Percentiles rank a stretch among this genome's conserved stretches.
phyloP scores from a whole-genome alignment of 2,329 filamentous ascomycete species.

The Mariannaea sp. region DNA sequence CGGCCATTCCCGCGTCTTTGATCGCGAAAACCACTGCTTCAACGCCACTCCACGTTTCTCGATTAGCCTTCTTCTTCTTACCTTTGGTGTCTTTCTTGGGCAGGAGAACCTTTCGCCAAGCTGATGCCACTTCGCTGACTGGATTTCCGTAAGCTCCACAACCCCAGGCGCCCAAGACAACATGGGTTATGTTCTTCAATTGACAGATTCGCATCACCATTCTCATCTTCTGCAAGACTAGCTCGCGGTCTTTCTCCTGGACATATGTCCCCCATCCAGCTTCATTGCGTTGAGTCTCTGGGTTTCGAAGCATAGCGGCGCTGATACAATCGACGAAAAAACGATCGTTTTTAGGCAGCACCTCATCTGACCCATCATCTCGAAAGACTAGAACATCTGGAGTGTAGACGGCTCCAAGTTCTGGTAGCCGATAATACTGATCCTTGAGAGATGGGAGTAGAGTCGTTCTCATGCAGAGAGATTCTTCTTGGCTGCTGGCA shows the following conservation, averaged over 20 bases:
- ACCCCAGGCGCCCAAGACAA: constrained; percentile 68
- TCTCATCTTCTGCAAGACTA: constrained; percentile 60
- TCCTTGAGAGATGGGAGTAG: constrained; percentile 62
- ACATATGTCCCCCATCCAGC: constrained; percentile 45
- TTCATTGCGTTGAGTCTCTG: constrained; percentile 52
- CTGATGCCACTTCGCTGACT: constrained; percentile 59
- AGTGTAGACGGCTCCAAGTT: constrained; percentile 60
- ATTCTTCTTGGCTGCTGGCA: constrained; percentile 65
- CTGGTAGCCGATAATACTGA: constrained; percentile 63
- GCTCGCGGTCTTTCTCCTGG: constrained; percentile 54
- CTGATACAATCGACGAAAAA: constrained; percentile 64
- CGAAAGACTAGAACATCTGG: constrained; percentile 65
- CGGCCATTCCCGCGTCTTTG: constrained; percentile 55
- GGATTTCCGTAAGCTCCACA: constrained; percentile 69
- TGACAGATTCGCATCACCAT: constrained; percentile 59
- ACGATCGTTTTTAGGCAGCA: constrained; percentile 52
- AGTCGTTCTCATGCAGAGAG: constrained; percentile 64
- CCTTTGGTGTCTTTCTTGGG: constrained; percentile 21
- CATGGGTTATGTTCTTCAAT: constrained; percentile 49
- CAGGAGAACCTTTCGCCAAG: constrained; percentile 50
- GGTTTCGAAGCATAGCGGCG: constrained; percentile 63
- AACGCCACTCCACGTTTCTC: constrained; percentile 30
- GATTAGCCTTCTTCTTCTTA: constrained; percentile 23
- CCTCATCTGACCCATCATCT: constrained; percentile 37
- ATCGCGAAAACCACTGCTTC: constrained; percentile 63